A percentile compares a stretch with the other conserved stretches of the same genome.
Conservation (phyloP, 2,329 filamentous ascomycete species). For the Fusarium piperis region DNA sequence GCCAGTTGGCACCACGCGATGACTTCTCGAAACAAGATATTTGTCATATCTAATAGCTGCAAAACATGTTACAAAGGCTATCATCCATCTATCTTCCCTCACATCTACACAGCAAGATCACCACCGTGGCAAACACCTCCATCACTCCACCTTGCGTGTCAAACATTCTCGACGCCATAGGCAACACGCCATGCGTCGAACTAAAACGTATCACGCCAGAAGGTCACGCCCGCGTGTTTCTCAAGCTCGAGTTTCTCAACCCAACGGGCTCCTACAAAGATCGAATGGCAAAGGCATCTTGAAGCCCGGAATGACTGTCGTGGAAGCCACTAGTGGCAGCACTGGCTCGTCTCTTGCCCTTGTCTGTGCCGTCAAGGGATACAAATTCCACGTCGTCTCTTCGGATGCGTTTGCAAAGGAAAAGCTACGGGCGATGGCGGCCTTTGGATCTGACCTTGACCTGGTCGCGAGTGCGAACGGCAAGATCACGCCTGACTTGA, state of each 20-base stretch:
- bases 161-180: background rate
- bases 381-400: background rate
- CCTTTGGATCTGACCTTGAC: background rate
- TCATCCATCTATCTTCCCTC: background rate
- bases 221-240: background rate
- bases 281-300: background rate
- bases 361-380: background rate
- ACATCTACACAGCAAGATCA: background rate
- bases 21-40: background rate
- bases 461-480: background rate
- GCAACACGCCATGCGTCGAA: background rate
- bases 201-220: background rate
- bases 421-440: background rate
- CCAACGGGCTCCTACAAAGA: background rate
- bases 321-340: background rate
- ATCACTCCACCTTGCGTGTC: background rate
- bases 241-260: background rate
- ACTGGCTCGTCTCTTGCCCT: background rate
- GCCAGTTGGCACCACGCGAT: background rate
- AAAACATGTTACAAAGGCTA: background rate
- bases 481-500: background rate
- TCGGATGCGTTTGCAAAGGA: background rate
- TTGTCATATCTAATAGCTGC: background rate
- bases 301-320: background rate
- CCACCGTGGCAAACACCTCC: background rate